phyloP scores from a whole-genome alignment of 1,284 basidiomycete species.

The Hymenochaete sp. region DNA sequence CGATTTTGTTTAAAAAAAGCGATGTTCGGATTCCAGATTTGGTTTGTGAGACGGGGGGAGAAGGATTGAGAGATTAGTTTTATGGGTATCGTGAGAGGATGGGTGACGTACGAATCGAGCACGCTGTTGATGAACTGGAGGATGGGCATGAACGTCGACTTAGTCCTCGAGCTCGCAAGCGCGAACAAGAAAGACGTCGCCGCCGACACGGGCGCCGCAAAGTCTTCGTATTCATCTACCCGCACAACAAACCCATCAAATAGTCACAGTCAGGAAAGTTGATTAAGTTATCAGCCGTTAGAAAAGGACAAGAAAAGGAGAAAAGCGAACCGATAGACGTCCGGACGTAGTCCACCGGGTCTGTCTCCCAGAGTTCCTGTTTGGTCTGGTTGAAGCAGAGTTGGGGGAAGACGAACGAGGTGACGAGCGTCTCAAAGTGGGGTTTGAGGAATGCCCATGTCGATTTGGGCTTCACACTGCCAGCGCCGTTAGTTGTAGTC shows the following conservation, averaged over 20 bases:
- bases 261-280: not conserved
- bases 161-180: slow-evolving; percentile 69
- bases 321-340: slow-evolving; percentile 52
- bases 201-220: slow-evolving; percentile 64
- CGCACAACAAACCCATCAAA: not conserved
- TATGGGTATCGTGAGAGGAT: not conserved
- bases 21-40: too few species aligned
- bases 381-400: slow-evolving; percentile 65
- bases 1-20: too few species aligned
- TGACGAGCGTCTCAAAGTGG: slow-evolving; percentile 65
- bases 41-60: too few species aligned
- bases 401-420: slow-evolving; percentile 78
- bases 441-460: slow-evolving; percentile 82
- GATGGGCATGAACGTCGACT: slow-evolving; percentile 69
- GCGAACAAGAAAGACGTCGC: slow-evolving; percentile 73
- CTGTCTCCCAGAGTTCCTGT: slow-evolving; percentile 63
- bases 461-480: slow-evolving; percentile 81
- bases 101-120: slow-evolving; percentile 48
- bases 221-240: slow-evolving; percentile 72
- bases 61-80: too few species aligned
- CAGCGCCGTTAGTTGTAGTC: not conserved
- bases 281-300: not conserved
- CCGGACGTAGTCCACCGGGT: slow-evolving; percentile 75
- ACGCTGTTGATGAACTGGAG: slow-evolving; percentile 68
- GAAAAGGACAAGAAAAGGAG: not conserved